A percentile compares a stretch with the other conserved stretches of the same genome.
Evolutionary conservation across 2,329 filamentous ascomycete genomes (phyloP).

Genomic region (Chaetomiaceae sp.): DNA sequence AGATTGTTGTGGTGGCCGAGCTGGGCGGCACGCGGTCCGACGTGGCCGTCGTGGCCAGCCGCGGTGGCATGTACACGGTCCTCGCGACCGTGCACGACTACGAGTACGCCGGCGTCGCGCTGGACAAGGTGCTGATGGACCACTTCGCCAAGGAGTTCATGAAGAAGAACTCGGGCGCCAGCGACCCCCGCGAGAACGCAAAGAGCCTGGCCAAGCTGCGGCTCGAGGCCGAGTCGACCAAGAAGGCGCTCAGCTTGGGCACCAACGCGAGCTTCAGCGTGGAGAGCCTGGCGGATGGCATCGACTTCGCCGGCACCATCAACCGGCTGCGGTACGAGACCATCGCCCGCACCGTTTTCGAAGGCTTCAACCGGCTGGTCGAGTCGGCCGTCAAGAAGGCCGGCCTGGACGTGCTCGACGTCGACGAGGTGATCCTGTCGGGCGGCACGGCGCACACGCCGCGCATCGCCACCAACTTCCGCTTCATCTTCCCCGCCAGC

Average conservation of each 20-base stretch:
- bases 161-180: constrained; percentile 75
- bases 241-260: constrained; percentile 85
- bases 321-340: constrained; percentile 93
- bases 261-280: constrained; percentile 87
- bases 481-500: constrained; percentile 70
- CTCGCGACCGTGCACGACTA: constrained; percentile 93
- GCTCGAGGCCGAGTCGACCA: constrained; percentile 82
- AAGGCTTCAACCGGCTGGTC: constrained; percentile 79
- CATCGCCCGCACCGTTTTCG: constrained; percentile 77
- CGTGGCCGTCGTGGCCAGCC: constrained; percentile 80
- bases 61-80: constrained; percentile 93
- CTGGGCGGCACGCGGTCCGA: constrained; percentile 90
- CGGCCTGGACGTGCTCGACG: constrained; percentile 80
- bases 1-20: constrained; percentile 86
- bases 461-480: constrained; percentile 77
- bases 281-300: constrained; percentile 80
- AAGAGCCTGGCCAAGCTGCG: constrained; percentile 86
- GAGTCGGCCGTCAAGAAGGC: constrained; percentile 87
- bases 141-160: constrained; percentile 98
- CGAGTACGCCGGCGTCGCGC: constrained; percentile 76
- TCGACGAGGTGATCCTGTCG: constrained; percentile 89
- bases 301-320: constrained; percentile 86
- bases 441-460: constrained; percentile 92
- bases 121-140: constrained; percentile 89
- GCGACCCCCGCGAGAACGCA: constrained; percentile 75